Evolutionary conservation across 257 asterid genomes (phyloP).

Genomic region (Solanum gracilifrons): DNA sequence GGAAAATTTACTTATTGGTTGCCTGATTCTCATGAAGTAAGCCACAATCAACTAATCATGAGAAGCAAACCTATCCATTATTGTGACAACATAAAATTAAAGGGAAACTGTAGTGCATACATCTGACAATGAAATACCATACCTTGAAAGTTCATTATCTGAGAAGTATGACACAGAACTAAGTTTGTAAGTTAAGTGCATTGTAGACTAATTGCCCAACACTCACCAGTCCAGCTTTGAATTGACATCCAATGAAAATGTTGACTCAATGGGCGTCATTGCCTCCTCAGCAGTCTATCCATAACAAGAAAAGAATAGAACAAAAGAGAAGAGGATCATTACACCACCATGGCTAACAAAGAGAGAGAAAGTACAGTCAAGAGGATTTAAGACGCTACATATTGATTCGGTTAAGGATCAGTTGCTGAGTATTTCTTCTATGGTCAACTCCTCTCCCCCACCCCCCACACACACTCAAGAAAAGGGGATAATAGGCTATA

Average conservation of each 20-base stretch:
- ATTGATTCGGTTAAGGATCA: not conserved
- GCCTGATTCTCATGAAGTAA: not conserved
- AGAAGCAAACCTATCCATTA: not conserved
- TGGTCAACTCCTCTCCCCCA: not conserved
- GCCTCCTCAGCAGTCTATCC: constrained; percentile 97
- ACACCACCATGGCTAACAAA: not conserved
- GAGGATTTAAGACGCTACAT: not conserved
- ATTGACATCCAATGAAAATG: constrained; percentile 89
- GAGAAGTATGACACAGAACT: not conserved
- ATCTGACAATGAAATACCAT: not conserved
- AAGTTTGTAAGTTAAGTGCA: not conserved
- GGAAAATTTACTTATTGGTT: not conserved
- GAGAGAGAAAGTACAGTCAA: not conserved
- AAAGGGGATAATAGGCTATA: not conserved
- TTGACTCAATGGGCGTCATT: constrained; percentile 98
- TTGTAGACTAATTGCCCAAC: not conserved
- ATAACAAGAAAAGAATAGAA: constrained; percentile 9
- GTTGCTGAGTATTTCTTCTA: not conserved
- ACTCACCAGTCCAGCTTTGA: constrained; percentile 94
- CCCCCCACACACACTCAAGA: not conserved
- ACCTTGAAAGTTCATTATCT: not conserved
- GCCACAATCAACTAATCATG: not conserved
- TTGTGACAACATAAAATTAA: not conserved
- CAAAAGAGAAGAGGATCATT: not conserved
- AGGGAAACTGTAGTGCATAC: not conserved